Percentiles rank a stretch among this genome's conserved stretches.
Evolutionary conservation across 2,329 filamentous ascomycete genomes (phyloP).

Genomic region (Cordyceps farinosa): DNA sequence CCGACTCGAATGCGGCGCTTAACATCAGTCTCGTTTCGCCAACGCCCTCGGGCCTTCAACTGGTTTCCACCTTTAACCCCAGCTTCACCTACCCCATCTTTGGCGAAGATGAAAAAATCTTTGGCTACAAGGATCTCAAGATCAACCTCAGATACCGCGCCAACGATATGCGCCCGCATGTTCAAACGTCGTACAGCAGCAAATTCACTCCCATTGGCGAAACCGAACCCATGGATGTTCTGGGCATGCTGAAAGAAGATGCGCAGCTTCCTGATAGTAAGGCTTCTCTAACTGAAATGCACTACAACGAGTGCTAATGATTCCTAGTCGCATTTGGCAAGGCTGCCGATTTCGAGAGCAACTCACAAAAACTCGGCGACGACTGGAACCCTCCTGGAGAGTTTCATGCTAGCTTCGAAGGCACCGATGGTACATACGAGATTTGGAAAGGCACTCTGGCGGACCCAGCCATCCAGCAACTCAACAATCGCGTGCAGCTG

Average conservation of each 20-base stretch:
- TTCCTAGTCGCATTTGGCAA: slow-evolving; percentile 63
- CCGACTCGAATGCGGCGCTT: slow-evolving; percentile 59
- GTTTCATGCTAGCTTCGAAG: slow-evolving; percentile 61
- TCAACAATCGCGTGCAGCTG: slow-evolving; percentile 79
- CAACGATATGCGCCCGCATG: slow-evolving; percentile 72
- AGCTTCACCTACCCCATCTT: slow-evolving; percentile 90
- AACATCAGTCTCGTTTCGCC: slow-evolving; percentile 57
- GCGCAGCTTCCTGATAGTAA: slow-evolving; percentile 65
- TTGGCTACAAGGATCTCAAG: slow-evolving; percentile 79
- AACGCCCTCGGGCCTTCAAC: slow-evolving; percentile 47
- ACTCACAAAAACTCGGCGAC: slow-evolving; percentile 44
- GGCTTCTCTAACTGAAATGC: slow-evolving; percentile 24
- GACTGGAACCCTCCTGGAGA: slow-evolving; percentile 71
- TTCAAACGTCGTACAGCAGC: slow-evolving; percentile 67
- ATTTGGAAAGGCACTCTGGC: slow-evolving; percentile 77
- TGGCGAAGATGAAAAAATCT: slow-evolving; percentile 86
- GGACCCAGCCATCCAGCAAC: slow-evolving; percentile 63
- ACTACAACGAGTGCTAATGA: slow-evolving; percentile 10
- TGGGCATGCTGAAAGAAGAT: slow-evolving; percentile 59
- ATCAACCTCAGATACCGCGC: slow-evolving; percentile 67
- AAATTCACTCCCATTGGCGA: slow-evolving; percentile 69
- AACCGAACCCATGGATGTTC: slow-evolving; percentile 65
- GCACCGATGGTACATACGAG: slow-evolving; percentile 66
- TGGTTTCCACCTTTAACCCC: slow-evolving; percentile 70
- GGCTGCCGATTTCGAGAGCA: slow-evolving; percentile 57